Base-by-base conservation (phyloP, 371 early-diverging fungal genomes). In the Mortierella sp. region DNA sequence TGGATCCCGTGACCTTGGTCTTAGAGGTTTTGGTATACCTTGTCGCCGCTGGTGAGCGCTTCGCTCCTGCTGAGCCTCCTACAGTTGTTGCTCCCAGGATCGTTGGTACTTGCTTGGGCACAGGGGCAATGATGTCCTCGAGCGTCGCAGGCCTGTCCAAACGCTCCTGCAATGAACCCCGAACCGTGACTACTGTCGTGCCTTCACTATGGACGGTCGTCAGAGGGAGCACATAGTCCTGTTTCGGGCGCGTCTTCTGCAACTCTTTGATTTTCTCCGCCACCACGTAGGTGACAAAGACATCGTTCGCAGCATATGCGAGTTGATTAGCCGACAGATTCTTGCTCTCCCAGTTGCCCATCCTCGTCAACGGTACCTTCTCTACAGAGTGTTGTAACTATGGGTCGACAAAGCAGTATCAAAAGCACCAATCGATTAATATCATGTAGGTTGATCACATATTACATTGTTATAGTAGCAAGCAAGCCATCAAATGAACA, bases 271-370 rank as follows among this genome's bases (percentile, higher is more conserved):
- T 76, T 71, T 57, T 55, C 19, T 77, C 75, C 16, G 82, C 86
- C 31, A 85, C 63, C 68, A 82, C 82, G 21, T 85, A 85, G 7
- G 86, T 82, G 50, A 91, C 92, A 90, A 91, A 94, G 21, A 88
- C 94, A 85, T 94, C 94, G 34, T 89, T 88, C 21, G 93, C 92
- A 5, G 94, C 94, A 88, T 94, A 94, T 47, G 87, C 68, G 4
- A 84, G 77, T 77, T 92, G 94, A 0, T 54, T 52, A 3, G 73
- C 24, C 8, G 84, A 80, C 55, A 94, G 75, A 8, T 60, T 44
- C 2, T 63, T 34, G 42, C 58, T 75, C 24, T 82, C 84, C 94
- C 94, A 94, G 73, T 92, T 89, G 65, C 92, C 91, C 73, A 89
- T 77, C 31, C 90, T 84, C 0, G 89, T 88, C 11, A 79, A 78